Conservation (phyloP, 2,329 filamentous ascomycete genomes). For the Botrytis galanthina region DNA sequence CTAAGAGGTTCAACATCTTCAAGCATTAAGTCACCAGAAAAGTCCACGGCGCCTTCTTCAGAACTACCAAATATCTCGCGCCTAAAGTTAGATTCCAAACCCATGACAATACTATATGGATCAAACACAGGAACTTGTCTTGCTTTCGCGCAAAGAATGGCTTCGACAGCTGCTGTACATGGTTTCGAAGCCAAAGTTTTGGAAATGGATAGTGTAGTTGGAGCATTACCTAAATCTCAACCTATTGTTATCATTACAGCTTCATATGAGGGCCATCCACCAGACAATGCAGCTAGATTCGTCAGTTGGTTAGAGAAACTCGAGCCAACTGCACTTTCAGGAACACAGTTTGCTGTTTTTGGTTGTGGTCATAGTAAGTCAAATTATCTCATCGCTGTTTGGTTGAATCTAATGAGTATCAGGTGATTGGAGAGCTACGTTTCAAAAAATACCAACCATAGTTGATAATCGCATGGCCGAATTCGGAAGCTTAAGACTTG, state of each 20-base stretch:
- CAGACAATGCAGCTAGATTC: slow-evolving; percentile 69
- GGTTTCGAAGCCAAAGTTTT: slow-evolving; percentile 56
- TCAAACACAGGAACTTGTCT: slow-evolving; percentile 77
- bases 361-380: slow-evolving; percentile 56
- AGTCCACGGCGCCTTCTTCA: too few relatives aligned
- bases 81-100: background rate
- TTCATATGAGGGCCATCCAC: slow-evolving; percentile 71
- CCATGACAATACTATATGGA: slow-evolving; percentile 63
- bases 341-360: slow-evolving; percentile 64
- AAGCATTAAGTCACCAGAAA: background rate
- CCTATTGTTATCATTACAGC: slow-evolving; percentile 67
- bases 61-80: background rate
- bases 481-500: background rate
- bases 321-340: slow-evolving; percentile 46
- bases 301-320: slow-evolving; percentile 58
- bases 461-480: slow-evolving; percentile 45
- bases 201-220: slow-evolving; percentile 59
- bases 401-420: background rate
- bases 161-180: slow-evolving; percentile 54
- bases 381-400: slow-evolving; percentile 35
- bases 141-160: slow-evolving; percentile 61
- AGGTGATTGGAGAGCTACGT: slow-evolving; percentile 58
- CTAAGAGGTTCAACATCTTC: slow-evolving; percentile 29
- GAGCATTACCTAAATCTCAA: slow-evolving; percentile 56
- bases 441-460: slow-evolving; percentile 63